Evolutionary conservation across 129 eudicot genomes (phyloP), one percentile per base, ranked within the genome.

Genomic region (Logfia minima): DNA sequence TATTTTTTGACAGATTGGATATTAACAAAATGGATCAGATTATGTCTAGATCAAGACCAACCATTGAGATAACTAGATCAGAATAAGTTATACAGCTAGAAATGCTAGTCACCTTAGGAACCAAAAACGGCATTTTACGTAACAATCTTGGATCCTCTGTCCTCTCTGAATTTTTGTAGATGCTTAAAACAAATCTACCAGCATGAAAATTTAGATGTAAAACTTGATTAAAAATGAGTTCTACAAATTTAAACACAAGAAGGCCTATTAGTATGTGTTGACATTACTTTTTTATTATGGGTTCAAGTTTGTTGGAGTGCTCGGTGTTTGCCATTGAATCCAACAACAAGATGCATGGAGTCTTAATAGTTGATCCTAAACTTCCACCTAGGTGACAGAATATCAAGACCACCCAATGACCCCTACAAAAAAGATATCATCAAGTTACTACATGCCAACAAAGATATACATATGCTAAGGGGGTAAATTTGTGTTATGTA

Each of bases 391-490:
- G 82, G 85, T 92, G 87, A 74, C 96, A 90, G 34, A 92, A 83
- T 76, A 92, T 85, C 86, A 92, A 73, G 23, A 92, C 89, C 78
- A 84, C 83, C 98, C 98, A 92, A 48, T 92, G 98, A 37, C 79
- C 61, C 98, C 96, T 92, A 75, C n/a, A 32, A 53, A 73, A 71
- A 59, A 53, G 16, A 72, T 41, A 75, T 58, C 63, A 80, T 53
- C 52, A 83, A 11, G 21, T 64, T 67, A 81, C 65, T 71, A 21
- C 59, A 34, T 26, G 22, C 53, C 73, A 59, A 45, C 24, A 45
- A 23, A 21, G 37, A 56, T 29, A 76, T 0, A 39, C 43, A 39
- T 28, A 69, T 6, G 61, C 16, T 64, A 11, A 60, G 32, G 4
- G 10, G 70, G 43, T 66, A 55, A 53, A 16, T 18, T 28, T 18